Evolutionary conservation across 108 stramenopile genomes (phyloP).

Genomic region (Poteriospumella lacustris): DNA sequence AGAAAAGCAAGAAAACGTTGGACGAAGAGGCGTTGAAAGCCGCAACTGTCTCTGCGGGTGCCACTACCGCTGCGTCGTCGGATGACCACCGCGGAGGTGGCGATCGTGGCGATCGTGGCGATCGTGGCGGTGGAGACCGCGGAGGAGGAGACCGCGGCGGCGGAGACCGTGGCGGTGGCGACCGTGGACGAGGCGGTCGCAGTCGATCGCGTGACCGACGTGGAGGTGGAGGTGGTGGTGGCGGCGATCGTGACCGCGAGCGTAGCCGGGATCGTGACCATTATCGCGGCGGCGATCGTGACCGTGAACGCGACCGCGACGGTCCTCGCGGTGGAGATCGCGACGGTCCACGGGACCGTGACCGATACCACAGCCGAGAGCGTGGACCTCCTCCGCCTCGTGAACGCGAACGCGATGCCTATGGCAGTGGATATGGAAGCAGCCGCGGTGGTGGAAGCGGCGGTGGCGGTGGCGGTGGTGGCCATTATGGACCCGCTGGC

Average conservation of each 20-base stretch:
- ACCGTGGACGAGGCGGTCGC: background rate
- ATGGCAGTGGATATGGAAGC: background rate
- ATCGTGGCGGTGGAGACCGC: background rate
- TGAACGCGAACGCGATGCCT: background rate
- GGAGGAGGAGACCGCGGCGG: background rate
- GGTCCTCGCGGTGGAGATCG: background rate
- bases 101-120: background rate
- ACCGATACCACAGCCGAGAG: background rate
- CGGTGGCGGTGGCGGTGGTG: background rate
- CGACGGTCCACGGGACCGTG: background rate
- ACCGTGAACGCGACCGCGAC: background rate
- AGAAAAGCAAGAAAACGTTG: constrained; percentile 6
- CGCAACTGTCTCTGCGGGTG: background rate
- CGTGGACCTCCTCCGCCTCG: background rate
- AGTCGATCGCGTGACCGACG: background rate
- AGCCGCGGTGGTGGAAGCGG: background rate
- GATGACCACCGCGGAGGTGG: background rate
- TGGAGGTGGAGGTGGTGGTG: background rate
- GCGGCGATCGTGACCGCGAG: constrained; percentile 17
- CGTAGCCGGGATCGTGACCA: background rate
- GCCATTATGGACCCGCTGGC: background rate
- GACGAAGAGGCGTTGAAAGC: background rate
- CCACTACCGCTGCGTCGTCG: background rate
- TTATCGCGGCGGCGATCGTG: constrained; percentile 25
- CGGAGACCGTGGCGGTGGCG: background rate